Evolutionary conservation across 192 early-diverging fungal species (phyloP), one percentile per base, ranked within the genome.

Genomic region (Entophlyctis luteolus): DNA sequence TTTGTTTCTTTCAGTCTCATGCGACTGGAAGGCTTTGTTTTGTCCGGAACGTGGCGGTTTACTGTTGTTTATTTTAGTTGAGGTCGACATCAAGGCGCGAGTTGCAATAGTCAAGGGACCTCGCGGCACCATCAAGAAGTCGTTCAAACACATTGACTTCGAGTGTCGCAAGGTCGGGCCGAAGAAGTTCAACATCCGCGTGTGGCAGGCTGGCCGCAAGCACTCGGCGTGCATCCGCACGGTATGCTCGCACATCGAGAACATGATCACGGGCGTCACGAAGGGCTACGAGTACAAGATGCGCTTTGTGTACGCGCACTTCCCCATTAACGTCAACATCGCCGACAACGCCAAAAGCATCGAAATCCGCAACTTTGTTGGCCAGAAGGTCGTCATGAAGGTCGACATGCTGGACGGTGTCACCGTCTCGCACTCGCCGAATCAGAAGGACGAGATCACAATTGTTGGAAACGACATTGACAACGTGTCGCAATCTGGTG

Each of bases 271-370:
- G 58, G 94, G 94, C 78, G 93, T 96, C 58, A 98, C 96, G 81
- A 93, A 95, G 82, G 96, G 96, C 48, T 98, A 88, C 86, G 86
- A 94, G 85, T 98, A 98, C 89, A 96, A 95, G 89, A 92, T 98
- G 90, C 92, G 94, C 71, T 95, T 91, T 77, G 96, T 96, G 62
- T 95, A 95, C 71, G 96, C 96, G 60, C 96, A 98, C 89, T 98
- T 98, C 84, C 96, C 96, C 81, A 98, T 98, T 84, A 94, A 93
- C 85, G 91, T 89, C 71, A 92, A 90, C 77, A 89, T 96, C 65
- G 74, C 81, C 62, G 83, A 91, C 62, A 79, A 81, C 57, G 86
- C 84, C 59, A 82, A 86, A 72, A 78, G 80, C 12, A 87, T 96
- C 50, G 94, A 98, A 84, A 92, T 98, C 84, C 91, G 96, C 72